Base-by-base conservation (phyloP, 345 rosid genomes). In the Trapa bicornis region DNA sequence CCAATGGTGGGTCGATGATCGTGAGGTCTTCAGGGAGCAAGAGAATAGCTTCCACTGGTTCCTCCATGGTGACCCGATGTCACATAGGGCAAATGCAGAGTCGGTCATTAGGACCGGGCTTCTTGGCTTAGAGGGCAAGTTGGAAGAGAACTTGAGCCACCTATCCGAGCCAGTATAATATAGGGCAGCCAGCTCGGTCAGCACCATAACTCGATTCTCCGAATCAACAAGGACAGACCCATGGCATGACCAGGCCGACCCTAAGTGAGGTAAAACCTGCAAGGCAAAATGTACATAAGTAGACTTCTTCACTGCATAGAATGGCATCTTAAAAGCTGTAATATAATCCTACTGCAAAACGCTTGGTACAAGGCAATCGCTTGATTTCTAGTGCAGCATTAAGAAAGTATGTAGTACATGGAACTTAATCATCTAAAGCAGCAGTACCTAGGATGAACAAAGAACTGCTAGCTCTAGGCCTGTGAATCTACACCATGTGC, bases 201-300 rank as follows among this genome's bases (percentile, higher is more conserved):
- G 77, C 7, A 89, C 98, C 88, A 89, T 87, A 66, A 86, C 98
- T 67, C 87, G 78, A 67, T 80, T 87, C 2, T 65, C 74, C 0
- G 88, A 83, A 76, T 87, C 93, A 32, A 86, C 93, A 1, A 92
- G 80, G 35, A 92, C 96, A 0, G 89, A 79, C 11, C 96, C 96
- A 72, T 92, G 96, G 4, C 86, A 79, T 4, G 91, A 92, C 96
- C 98, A 92, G 47, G 98, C 96, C 2, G 96, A 89, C n/a, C 98
- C 98, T 5, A 92, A 81, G 71, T 82, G 93, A 38, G 96, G 98
- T 57, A 92, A 75, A 6, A 85, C 88, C 62, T 70, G 80, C 47
- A 37, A 16, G 47, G 47, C 0, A 11, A 57, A 32, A 57, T 29
- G 37, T 37, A 58, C 62, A 58, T 4, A 29, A 58, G 3, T 58